A percentile compares a stretch with the other conserved stretches of the same genome.
Evolutionary conservation across 1,284 basidiomycete species (phyloP).

Genomic region (Tilletia horrida): DNA sequence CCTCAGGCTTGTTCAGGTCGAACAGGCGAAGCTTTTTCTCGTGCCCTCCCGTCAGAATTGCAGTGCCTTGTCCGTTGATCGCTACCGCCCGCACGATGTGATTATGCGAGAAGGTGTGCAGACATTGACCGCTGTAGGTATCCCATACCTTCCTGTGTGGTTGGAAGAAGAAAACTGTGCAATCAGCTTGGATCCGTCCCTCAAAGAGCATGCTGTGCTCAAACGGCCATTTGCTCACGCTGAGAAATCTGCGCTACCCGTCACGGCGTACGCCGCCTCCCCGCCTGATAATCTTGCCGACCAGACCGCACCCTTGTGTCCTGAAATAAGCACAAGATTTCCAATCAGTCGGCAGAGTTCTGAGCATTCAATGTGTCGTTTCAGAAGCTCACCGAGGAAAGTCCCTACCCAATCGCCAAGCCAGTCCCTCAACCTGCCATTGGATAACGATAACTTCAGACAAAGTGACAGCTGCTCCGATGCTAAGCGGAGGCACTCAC

Average conservation of each 20-base stretch:
- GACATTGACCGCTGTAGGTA: constrained; percentile 76
- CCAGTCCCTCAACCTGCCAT: constrained; percentile 43
- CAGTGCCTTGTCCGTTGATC: constrained; percentile 66
- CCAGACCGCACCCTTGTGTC: constrained; percentile 99
- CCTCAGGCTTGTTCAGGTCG: constrained; percentile 70
- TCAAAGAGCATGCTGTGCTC: too few species aligned
- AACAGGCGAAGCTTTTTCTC: constrained; percentile 97
- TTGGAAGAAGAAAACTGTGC: too few species aligned
- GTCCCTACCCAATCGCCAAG: constrained; percentile 97
- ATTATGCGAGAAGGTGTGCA: constrained; percentile 93
- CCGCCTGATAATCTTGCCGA: constrained; percentile 81
- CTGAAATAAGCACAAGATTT: constrained; percentile 34
- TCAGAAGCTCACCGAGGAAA: constrained; percentile 68
- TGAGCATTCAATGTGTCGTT: neutral
- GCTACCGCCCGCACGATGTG: constrained; percentile 97
- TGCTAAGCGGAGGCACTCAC: constrained; percentile 22
- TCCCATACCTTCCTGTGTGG: constrained; percentile 90
- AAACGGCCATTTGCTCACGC: constrained; percentile 71
- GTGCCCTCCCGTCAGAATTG: constrained; percentile 86
- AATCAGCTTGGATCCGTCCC: too few species aligned
- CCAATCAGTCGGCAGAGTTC: neutral
- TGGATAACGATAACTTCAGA: neutral
- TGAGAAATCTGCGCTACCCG: constrained; percentile 94
- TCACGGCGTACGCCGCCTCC: constrained; percentile 69
- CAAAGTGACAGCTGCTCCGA: neutral